These are phyloP conservation scores for Ocimum tenuiflorum DNA, from an alignment of 257 asterid species.

Conservation along the genomic window DNA sequence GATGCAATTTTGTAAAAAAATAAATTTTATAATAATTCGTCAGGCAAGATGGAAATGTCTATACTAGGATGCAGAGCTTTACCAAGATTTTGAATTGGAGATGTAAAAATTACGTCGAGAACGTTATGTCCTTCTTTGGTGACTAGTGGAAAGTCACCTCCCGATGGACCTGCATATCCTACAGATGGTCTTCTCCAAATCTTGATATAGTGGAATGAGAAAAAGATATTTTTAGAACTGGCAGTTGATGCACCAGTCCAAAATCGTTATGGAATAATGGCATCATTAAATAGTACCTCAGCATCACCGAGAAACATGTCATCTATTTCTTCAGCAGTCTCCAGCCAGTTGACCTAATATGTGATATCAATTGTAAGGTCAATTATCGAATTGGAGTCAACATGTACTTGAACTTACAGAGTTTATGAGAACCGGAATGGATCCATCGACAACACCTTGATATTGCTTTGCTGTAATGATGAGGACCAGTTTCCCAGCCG, in stretches of 20 bases:
- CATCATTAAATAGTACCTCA: constrained; percentile 42
- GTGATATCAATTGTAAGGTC: constrained; percentile 1
- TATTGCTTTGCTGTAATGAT: constrained; percentile 43
- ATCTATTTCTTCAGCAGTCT: constrained; percentile 75
- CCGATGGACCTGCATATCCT: constrained; percentile 59
- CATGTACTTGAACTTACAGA: constrained; percentile 44
- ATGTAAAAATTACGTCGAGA: constrained; percentile 64
- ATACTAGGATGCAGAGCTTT: constrained; percentile 9
- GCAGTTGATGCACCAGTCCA: not conserved
- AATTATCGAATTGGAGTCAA: not conserved
- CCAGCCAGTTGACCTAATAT: constrained; percentile 63
- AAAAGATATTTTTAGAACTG: not conserved
- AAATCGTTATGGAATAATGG: not conserved
- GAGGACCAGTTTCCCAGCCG: constrained; percentile 54
- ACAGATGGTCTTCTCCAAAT: constrained; percentile 67
- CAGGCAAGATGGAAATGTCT: not conserved
- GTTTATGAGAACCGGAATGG: constrained; percentile 57
- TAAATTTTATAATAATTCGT: not conserved
- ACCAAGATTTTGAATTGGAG: constrained; percentile 67
- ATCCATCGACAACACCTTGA: constrained; percentile 49
- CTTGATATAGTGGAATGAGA: constrained; percentile 22
- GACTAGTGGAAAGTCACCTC: constrained; percentile 61
- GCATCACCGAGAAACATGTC: constrained; percentile 81
- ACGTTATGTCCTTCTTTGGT: constrained; percentile 66
- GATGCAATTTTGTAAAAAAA: not conserved